Conservation (phyloP, 768 basidiomycete genomes). For the Psilocybe azurescens region DNA sequence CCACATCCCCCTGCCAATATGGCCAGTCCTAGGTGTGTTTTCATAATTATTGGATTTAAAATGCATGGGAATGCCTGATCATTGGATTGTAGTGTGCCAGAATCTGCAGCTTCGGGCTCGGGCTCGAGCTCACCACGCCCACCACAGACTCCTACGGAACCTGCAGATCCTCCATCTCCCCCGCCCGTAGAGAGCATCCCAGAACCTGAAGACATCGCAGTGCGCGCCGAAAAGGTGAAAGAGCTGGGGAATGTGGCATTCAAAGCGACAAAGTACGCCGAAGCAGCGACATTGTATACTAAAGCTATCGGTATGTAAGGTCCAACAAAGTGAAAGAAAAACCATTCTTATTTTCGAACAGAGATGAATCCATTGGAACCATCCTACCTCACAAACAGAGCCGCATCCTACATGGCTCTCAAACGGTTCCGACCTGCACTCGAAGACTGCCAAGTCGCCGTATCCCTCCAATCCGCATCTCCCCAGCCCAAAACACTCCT, state of each 20-base stretch:
- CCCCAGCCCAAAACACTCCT: constrained; percentile 81
- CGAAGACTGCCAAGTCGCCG: constrained; percentile 79
- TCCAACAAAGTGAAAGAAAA: neutral
- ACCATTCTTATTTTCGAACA: constrained; percentile 27
- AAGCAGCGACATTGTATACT: constrained; percentile 78
- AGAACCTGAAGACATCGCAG: constrained; percentile 40
- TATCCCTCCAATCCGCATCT: constrained; percentile 60
- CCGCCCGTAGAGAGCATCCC: constrained; percentile 20
- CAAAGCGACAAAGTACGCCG: constrained; percentile 64
- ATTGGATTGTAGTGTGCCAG: neutral
- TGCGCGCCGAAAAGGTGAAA: constrained; percentile 66
- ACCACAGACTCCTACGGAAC: constrained; percentile 17
- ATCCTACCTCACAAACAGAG: constrained; percentile 83
- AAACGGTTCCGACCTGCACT: constrained; percentile 80
- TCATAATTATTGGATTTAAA: neutral
- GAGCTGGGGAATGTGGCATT: constrained; percentile 80
- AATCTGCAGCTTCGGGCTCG: constrained; percentile 17
- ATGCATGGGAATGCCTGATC: neutral
- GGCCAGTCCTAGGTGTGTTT: neutral
- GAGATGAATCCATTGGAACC: constrained; percentile 70
- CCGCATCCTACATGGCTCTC: constrained; percentile 83
- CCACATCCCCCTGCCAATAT: constrained; percentile 1
- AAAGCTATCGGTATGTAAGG: constrained; percentile 67
- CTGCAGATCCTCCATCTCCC: constrained; percentile 21
- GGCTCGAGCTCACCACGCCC: constrained; percentile 25